Evolutionary conservation across 23 red algal species (phyloP).

Genomic region (Gracilaria gracilis): DNA sequence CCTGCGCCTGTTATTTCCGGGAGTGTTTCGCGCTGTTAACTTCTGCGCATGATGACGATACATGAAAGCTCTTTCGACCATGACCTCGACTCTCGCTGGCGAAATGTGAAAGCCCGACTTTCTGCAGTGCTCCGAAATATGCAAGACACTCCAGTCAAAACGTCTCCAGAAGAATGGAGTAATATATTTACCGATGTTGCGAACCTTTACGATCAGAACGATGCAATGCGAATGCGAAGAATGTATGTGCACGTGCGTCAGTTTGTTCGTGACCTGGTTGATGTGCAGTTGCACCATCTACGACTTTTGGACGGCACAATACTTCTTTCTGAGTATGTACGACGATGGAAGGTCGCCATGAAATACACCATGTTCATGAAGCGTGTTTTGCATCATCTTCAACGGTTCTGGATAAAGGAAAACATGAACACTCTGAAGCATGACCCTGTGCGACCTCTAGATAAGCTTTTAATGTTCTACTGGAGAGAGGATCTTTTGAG

Average conservation of each 20-base stretch:
- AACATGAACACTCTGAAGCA: slow-evolving; percentile 57
- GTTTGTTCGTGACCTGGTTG: slow-evolving; percentile 55
- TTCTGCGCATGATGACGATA: slow-evolving; percentile 7
- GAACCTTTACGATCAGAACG: slow-evolving; percentile 56
- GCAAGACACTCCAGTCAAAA: slow-evolving; percentile 35
- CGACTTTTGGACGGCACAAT: slow-evolving; percentile 19
- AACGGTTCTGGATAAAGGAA: slow-evolving; percentile 68
- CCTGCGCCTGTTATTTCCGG: background rate
- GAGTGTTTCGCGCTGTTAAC: background rate
- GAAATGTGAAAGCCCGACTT: slow-evolving; percentile 49
- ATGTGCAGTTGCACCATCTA: slow-evolving; percentile 26
- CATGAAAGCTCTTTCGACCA: slow-evolving; percentile 22
- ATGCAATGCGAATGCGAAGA: slow-evolving; percentile 46
- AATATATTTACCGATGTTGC: slow-evolving; percentile 56
- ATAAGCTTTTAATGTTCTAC: slow-evolving; percentile 78
- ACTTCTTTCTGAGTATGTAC: slow-evolving; percentile 53
- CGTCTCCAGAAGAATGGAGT: slow-evolving; percentile 41
- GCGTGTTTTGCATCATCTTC: slow-evolving; percentile 71
- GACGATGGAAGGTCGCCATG: slow-evolving; percentile 38
- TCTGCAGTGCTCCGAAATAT: slow-evolving; percentile 18
- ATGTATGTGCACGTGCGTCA: slow-evolving; percentile 65
- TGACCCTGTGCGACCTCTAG: slow-evolving; percentile 70
- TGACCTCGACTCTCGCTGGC: slow-evolving; percentile 59
- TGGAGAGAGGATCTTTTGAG: slow-evolving; percentile 71
- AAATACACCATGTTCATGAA: slow-evolving; percentile 55